A percentile compares a stretch with the other conserved stretches of the same genome.
These are phyloP conservation scores for Fusarium ramigenum DNA, from an alignment of 2,329 filamentous ascomycete genomes.

Conservation along the genomic window DNA sequence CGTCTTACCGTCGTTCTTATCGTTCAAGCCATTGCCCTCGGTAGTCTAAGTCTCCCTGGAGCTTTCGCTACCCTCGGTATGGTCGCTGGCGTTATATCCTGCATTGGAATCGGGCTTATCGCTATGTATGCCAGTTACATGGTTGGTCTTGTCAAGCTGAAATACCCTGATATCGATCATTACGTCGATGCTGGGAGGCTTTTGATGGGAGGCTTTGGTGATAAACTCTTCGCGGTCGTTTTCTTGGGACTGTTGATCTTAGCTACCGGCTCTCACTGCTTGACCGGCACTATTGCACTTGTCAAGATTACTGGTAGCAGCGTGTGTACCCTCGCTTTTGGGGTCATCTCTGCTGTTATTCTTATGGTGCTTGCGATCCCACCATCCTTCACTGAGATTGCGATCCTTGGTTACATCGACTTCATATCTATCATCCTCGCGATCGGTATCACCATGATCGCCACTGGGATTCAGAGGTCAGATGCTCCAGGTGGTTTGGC, in stretches of 20 bases:
- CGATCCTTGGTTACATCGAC: constrained; percentile 60
- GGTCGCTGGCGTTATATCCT: constrained; percentile 56
- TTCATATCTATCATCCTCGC: constrained; percentile 71
- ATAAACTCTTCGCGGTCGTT: constrained; percentile 64
- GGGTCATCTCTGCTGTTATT: constrained; percentile 56
- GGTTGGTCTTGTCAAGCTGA: constrained; percentile 58
- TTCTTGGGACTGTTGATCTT: constrained; percentile 73
- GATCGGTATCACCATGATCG: constrained; percentile 73
- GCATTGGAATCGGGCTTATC: constrained; percentile 53
- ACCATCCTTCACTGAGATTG: constrained; percentile 59
- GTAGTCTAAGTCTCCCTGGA: constrained; percentile 59
- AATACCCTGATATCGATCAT: constrained; percentile 65
- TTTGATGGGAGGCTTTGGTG: constrained; percentile 66
- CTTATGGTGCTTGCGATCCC: constrained; percentile 57
- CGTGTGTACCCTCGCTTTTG: constrained; percentile 56
- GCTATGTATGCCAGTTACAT: constrained; percentile 59
- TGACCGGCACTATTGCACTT: constrained; percentile 76
- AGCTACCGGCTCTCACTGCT: constrained; percentile 74
- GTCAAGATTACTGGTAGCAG: constrained; percentile 68
- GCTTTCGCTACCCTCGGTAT: constrained; percentile 65
- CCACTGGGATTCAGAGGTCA: constrained; percentile 61
- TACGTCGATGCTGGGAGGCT: constrained; percentile 74
- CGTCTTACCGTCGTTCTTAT: constrained; percentile 62
- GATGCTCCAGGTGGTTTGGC: constrained; percentile 44
- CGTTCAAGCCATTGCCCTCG: constrained; percentile 65